Percentiles rank a stretch among this genome's conserved stretches.
phyloP scores from a whole-genome alignment of 805 yeast genomes.

The Wickerhamomyces chaumierensis region DNA sequence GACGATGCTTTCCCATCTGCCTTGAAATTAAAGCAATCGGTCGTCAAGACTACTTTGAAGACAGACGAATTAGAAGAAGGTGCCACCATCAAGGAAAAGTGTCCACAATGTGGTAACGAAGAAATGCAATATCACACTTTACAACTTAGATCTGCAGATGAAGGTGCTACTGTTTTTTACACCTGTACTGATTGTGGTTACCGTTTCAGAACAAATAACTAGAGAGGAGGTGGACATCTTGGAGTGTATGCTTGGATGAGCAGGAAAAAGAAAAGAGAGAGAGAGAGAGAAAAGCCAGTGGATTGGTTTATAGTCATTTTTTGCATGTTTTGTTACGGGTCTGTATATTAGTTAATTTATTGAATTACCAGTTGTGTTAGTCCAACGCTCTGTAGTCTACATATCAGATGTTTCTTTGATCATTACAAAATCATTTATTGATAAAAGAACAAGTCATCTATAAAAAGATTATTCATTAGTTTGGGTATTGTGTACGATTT shows the following conservation, averaged over 20 bases:
- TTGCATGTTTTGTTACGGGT: not conserved
- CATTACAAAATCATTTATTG: not conserved
- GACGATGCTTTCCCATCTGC: conserved; percentile 92
- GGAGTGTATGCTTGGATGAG: too few species aligned
- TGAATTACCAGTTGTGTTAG: not conserved
- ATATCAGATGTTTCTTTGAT: too few species aligned
- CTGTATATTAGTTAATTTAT: not conserved
- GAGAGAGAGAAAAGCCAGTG: not conserved
- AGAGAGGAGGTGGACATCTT: conserved; percentile 4
- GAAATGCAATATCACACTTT: conserved; percentile 97
- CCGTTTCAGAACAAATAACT: conserved; percentile 90
- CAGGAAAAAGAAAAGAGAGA: too few species aligned
- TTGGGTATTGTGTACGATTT: too few species aligned
- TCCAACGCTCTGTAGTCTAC: too few species aligned
- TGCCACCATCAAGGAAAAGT: conserved; percentile 92
- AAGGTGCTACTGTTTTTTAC: conserved; percentile 98
- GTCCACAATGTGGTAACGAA: conserved; percentile 97
- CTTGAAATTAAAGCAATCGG: conserved; percentile 70
- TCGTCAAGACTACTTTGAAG: conserved; percentile 76
- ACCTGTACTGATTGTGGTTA: conserved; percentile 92
- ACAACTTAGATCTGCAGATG: conserved; percentile 96
- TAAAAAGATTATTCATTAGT: not conserved
- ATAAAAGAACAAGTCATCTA: not conserved
- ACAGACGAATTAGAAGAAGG: conserved; percentile 82
- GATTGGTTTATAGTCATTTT: not conserved